Base-by-base conservation (phyloP, 1,139 yeast species). In the Debaryomycetaceae sp. region DNA sequence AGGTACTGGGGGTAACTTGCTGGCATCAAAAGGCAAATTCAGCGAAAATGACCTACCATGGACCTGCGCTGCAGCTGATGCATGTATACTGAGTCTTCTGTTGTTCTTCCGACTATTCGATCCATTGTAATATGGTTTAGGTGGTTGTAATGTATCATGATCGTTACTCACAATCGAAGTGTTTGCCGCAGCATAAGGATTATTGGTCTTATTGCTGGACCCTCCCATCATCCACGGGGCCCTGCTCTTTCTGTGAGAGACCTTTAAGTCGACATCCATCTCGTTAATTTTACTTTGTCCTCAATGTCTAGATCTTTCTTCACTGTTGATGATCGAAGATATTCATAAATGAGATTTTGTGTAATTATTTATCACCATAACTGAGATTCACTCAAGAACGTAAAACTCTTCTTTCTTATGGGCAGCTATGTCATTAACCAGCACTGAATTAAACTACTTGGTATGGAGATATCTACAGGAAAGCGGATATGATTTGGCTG, bases 401-500 rank as follows among this genome's bases (percentile, higher is more conserved):
- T 17, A 6, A 8, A 4, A 30, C 31, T 13, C n/a, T 30, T 7
- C n/a, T 30, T 30, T 13, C 17, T 8, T 15, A 30, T 13, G 9
- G 33, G 8, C 26, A 35, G 33, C 17, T 19, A 88, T 88, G 96
- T 83, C 95, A 29, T 69, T 92, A 40, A 78, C 95, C 5, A 84
- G 95, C 46, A 81, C 78, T 43, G 96, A 91, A 65, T 75, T 92
- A 43, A 92, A 92, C 69, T 91, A 92, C 59, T 74, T 92, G 55
- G 79, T 92, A 45, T 92, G 97, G 96, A 69, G 98, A 50, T 92
- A 92, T 58, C 73, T 91, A 34, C 96, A 88, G 58, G 98, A 92
- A 59, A 75, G 87, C 6, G 97, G 96, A 1, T 70, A 74, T 42
- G 94, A 86, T 41, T 72, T 87, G 30, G 74, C 95, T 2, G 92